These are phyloP conservation scores for Mycena leptocephala DNA, from an alignment of 768 basidiomycete genomes.

Conservation along the genomic window DNA sequence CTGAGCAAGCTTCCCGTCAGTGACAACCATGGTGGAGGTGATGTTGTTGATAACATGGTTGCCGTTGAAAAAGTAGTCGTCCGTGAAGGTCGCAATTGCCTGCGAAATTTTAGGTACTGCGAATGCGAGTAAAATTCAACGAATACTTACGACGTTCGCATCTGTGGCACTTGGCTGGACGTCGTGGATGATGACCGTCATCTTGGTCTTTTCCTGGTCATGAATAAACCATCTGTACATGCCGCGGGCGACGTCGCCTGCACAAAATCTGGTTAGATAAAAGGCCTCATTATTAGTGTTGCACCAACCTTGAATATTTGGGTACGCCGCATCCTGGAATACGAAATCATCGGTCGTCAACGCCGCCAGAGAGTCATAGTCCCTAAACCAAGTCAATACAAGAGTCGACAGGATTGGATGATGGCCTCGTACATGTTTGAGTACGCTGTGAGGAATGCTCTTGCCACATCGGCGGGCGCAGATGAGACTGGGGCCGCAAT, in stretches of 20 bases:
- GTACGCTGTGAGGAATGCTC: conserved; percentile 19
- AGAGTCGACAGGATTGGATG: neutral
- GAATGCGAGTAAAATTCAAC: neutral
- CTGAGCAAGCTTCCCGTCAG: neutral
- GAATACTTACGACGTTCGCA: neutral
- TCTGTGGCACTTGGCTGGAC: conserved; percentile 10
- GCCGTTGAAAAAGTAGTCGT: conserved; percentile 23
- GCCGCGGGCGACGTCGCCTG: conserved; percentile 16
- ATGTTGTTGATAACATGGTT: conserved; percentile 24
- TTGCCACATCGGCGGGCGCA: neutral
- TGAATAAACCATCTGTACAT: conserved; percentile 26
- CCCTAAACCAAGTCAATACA: neutral
- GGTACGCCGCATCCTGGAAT: conserved; percentile 16
- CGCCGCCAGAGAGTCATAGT: neutral
- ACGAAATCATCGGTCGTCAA: conserved; percentile 16
- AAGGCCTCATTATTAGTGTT: neutral
- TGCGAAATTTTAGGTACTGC: neutral
- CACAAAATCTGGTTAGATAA: neutral
- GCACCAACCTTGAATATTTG: conserved; percentile 3
- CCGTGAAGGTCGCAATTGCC: conserved; percentile 21
- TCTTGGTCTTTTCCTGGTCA: conserved; percentile 16
- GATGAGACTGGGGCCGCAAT: neutral
- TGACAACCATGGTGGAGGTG: conserved; percentile 10
- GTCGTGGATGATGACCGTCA: conserved; percentile 25
- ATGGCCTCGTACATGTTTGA: conserved; percentile 1